These are phyloP conservation scores for Mortierella sp. DNA, from an alignment of 371 early-diverging fungal species.

Conservation along the genomic window DNA sequence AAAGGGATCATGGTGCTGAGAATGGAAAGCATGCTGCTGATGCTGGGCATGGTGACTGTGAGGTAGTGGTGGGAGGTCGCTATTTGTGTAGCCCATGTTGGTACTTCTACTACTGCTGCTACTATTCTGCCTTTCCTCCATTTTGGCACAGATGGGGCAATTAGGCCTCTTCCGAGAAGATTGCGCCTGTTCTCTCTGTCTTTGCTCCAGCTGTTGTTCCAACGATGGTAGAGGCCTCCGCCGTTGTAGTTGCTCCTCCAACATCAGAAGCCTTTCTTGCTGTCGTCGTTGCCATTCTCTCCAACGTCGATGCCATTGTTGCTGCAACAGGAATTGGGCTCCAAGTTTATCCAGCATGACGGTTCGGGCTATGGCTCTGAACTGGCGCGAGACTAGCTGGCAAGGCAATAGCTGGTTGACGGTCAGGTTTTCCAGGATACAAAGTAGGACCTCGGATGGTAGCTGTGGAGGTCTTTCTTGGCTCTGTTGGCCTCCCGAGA, in stretches of 20 bases:
- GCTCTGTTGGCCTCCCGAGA: too few relatives aligned
- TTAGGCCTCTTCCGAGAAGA: background rate
- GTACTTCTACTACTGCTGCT: background rate
- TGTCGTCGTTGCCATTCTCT: background rate
- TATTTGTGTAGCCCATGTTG: background rate
- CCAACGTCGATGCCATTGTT: background rate
- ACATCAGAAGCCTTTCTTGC: background rate
- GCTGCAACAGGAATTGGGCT: background rate
- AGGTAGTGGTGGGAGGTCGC: slow-evolving; percentile 19
- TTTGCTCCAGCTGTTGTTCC: background rate
- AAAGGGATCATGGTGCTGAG: too few relatives aligned
- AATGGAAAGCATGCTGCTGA: background rate
- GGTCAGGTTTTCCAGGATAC: slow-evolving; percentile 13
- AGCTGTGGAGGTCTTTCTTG: slow-evolving; percentile 4
- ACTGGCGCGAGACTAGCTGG: slow-evolving; percentile 28
- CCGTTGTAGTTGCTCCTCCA: background rate
- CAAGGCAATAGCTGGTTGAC: slow-evolving; percentile 25
- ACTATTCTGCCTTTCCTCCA: background rate
- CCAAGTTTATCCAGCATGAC: slow-evolving; percentile 33
- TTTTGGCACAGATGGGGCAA: background rate
- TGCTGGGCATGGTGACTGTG: slow-evolving; percentile 11
- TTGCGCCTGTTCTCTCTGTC: background rate
- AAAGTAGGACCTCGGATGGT: slow-evolving; percentile 32
- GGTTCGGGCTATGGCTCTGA: slow-evolving; percentile 23
- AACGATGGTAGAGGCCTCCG: slow-evolving; percentile 3